phyloP scores from a whole-genome alignment of 208 protist species.

The Novymonas esmeraldas region DNA sequence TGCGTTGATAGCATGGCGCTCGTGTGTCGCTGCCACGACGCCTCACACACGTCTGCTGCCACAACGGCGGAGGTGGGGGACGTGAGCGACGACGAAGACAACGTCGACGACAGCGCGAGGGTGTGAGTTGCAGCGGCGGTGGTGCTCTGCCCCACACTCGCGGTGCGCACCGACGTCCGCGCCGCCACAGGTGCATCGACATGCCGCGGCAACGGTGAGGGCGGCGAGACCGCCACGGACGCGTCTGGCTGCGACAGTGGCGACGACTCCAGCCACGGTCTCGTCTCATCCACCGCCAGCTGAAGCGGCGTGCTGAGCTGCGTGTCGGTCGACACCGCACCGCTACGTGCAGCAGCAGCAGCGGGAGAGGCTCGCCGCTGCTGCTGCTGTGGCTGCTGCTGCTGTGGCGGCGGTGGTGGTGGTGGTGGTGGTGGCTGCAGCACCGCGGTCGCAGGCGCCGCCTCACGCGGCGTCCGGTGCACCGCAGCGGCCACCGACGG shows the following conservation, averaged over 20 bases:
- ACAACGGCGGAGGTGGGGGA: not conserved
- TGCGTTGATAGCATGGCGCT: constrained; percentile 10
- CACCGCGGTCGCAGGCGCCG: too few relatives aligned
- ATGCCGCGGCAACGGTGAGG: too few relatives aligned
- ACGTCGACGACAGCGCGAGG: too few relatives aligned
- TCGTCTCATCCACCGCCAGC: constrained; percentile 10
- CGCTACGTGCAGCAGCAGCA: not conserved
- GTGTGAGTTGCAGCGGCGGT: too few relatives aligned
- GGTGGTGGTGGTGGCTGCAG: too few relatives aligned
- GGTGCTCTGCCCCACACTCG: too few relatives aligned
- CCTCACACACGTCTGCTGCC: constrained; percentile 4
- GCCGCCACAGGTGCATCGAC: too few relatives aligned
- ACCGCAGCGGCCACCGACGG: too few relatives aligned
- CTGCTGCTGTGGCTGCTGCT: not conserved
- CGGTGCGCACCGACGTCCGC: too few relatives aligned
- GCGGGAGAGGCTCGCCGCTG: too few relatives aligned
- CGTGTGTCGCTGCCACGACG: constrained; percentile 16
- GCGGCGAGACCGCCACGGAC: not conserved
- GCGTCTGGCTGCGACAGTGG: not conserved
- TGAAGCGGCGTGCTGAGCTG: constrained; percentile 3
- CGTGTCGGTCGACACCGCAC: not conserved
- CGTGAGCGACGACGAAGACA: not conserved
- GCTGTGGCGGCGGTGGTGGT: too few relatives aligned
- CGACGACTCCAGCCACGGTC: constrained; percentile 11
- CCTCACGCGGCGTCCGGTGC: too few relatives aligned